A percentile compares a stretch with the other conserved stretches of the same genome.
These are phyloP conservation scores for Fraxinus xanthoxyloides DNA, from an alignment of 305 asterid genomes.

Conservation along the genomic window DNA sequence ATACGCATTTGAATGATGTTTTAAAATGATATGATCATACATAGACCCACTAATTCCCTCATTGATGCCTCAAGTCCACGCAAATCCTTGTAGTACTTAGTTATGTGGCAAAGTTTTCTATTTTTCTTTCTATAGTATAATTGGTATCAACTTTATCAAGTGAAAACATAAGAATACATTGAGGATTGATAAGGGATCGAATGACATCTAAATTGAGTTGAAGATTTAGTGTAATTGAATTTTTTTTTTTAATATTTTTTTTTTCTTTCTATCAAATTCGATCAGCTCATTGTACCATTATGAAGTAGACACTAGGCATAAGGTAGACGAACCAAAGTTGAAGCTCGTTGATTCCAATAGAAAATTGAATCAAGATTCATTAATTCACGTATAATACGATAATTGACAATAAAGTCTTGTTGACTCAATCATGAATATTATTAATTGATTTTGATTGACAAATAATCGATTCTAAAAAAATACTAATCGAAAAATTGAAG, in stretches of 20 bases:
- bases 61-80: neutral
- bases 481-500: no score
- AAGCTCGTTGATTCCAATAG: neutral
- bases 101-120: neutral
- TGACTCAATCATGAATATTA: no score
- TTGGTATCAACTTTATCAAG: neutral
- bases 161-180: neutral
- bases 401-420: no score
- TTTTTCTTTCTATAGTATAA: neutral
- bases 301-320: neutral
- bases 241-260: no score
- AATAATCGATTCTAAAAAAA: no score
- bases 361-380: no score
- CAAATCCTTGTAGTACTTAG: neutral
- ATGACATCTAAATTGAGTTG: neutral
- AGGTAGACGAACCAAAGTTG: neutral
- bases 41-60: neutral
- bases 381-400: no score
- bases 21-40: neutral
- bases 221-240: neutral
- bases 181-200: neutral
- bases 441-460: no score
- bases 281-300: neutral
- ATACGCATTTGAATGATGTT: neutral
- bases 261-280: neutral